Base-by-base conservation (phyloP, 1,284 basidiomycete genomes). In the Apiotrichum sp. region DNA sequence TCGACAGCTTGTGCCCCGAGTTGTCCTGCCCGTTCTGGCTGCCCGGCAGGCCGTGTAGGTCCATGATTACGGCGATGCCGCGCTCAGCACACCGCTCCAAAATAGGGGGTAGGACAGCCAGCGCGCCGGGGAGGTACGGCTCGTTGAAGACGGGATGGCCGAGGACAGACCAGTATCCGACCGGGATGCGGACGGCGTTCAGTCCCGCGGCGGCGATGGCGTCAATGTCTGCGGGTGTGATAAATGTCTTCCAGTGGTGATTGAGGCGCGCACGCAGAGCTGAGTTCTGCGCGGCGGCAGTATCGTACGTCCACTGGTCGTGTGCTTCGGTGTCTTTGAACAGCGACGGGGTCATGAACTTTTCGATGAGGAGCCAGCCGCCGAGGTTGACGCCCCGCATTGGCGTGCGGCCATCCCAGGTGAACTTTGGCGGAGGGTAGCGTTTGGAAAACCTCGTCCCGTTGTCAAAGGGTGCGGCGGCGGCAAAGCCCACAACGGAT, bases 21-120 rank as follows among this genome's bases (percentile, higher is more conserved):
- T 91, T 91, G 75, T 92, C 89, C 56, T 84, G 89, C 6, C 78
- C 77, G 65, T 82, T 91, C 76, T 93, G 86, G 64, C 85, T 87
- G 22, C 88, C 89, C 0, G 89, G 89, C 22, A 83, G 87, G 51
- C 89, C 88, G 70, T 93, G 89, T n/a, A 78, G 61, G 57, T 78
- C 71, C 36, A 76, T 61, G 52, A 95, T 84, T 55, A 95, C 45
- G n/a, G 91, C 91, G 55, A 97, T 73, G 3, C 84, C 83, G 66
- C 89, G 75, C 35, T 84, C 81, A 22, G 78, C 69, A 4, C 90
- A 89, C 93, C 93, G 95, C 3, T 71, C 75, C 41, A 90, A 82
- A 0, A 89, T 91, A 51, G 72, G 67, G 58, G 78, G 73, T 22
- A 81, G 75, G 67, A 80, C 77, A 6, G 38, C 62, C 47, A 66